Conservation (phyloP, 805 yeast species). For the Helenozyma baotianmanensis region DNA sequence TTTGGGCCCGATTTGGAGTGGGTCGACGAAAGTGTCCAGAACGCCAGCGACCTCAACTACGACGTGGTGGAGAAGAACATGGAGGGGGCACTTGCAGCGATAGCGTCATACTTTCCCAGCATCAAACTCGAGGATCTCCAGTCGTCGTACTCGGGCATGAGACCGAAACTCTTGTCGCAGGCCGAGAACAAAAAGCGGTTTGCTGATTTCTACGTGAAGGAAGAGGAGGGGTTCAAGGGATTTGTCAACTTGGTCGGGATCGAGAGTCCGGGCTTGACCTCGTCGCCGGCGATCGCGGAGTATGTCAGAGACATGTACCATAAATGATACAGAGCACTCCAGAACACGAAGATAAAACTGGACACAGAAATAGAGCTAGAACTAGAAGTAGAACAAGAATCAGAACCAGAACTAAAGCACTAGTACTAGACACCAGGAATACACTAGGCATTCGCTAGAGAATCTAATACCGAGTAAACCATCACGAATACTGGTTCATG, state of each 20-base stretch:
- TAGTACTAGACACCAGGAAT: too few relatives aligned
- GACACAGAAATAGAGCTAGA: too few relatives aligned
- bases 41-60: slow-evolving; percentile 39
- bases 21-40: slow-evolving; percentile 38
- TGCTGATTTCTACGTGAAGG: slow-evolving; percentile 68
- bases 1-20: slow-evolving; percentile 92
- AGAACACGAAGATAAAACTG: too few relatives aligned
- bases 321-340: too few relatives aligned
- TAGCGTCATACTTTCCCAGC: slow-evolving; percentile 60
- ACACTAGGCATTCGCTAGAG: too few relatives aligned
- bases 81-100: slow-evolving; percentile 52
- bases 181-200: slow-evolving; percentile 38
- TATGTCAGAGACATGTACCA: slow-evolving; percentile 45
- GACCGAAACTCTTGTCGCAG: slow-evolving; percentile 67
- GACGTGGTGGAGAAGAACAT: slow-evolving; percentile 46
- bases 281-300: slow-evolving; percentile 78
- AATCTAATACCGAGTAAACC: too few relatives aligned
- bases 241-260: slow-evolving; percentile 78
- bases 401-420: too few relatives aligned
- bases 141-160: slow-evolving; percentile 74
- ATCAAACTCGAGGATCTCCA: slow-evolving; percentile 47
- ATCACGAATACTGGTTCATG: too few relatives aligned
- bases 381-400: too few relatives aligned
- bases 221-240: slow-evolving; percentile 62
- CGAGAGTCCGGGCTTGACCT: slow-evolving; percentile 87